A percentile compares a stretch with the other conserved stretches of the same genome.
phyloP scores from a whole-genome alignment of 2,329 filamentous ascomycete genomes.

The Chaetomium olivaceum region DNA sequence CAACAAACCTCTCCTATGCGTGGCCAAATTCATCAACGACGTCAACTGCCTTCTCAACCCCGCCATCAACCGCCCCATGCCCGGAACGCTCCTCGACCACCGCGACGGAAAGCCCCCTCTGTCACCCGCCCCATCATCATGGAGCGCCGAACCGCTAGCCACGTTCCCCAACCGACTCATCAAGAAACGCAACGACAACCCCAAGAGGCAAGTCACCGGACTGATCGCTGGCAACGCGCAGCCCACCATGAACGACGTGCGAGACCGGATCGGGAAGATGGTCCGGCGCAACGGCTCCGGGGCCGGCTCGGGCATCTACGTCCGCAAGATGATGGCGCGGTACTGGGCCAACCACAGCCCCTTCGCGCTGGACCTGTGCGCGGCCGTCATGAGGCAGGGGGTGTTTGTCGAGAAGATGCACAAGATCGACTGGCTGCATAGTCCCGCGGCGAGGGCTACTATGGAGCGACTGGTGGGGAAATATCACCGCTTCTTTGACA shows the following conservation, averaged over 20 bases:
- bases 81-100: slow-evolving; percentile 63
- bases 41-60: not conserved
- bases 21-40: not conserved
- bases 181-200: slow-evolving; percentile 28
- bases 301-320: slow-evolving; percentile 40
- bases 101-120: not conserved
- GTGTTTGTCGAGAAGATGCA: slow-evolving; percentile 73
- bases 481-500: slow-evolving; percentile 63
- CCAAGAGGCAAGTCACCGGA: not conserved
- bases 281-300: slow-evolving; percentile 29
- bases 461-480: slow-evolving; percentile 66
- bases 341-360: slow-evolving; percentile 68
- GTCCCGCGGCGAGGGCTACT: slow-evolving; percentile 62
- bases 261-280: slow-evolving; percentile 48
- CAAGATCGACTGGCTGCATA: slow-evolving; percentile 74
- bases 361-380: slow-evolving; percentile 65
- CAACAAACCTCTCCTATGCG: slow-evolving; percentile 47
- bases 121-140: not conserved
- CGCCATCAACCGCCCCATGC: slow-evolving; percentile 54
- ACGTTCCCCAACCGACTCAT: slow-evolving; percentile 62
- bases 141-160: slow-evolving; percentile 18
- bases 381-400: slow-evolving; percentile 66
- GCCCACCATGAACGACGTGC: slow-evolving; percentile 53
- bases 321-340: slow-evolving; percentile 67
- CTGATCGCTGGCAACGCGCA: slow-evolving; percentile 37